A percentile compares a stretch with the other conserved stretches of the same genome.
Conservation (phyloP, 2,329 filamentous ascomycete species). For the Alternaria brassicae region DNA sequence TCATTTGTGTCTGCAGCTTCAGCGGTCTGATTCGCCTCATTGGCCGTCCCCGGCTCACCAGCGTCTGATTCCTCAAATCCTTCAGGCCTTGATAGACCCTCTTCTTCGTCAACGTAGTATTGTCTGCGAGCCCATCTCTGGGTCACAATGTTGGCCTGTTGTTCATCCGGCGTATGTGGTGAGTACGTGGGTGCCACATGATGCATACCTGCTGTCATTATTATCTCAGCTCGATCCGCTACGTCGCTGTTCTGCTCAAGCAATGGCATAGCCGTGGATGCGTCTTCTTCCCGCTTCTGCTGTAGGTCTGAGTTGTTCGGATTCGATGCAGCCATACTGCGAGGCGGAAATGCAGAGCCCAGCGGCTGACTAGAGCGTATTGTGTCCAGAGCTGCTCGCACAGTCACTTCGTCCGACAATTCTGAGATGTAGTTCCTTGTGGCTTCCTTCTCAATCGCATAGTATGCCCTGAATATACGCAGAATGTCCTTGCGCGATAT, state of each 20-base stretch:
- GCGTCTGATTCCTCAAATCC: conserved; percentile 20
- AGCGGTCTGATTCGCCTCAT: conserved; percentile 15
- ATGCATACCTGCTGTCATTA: conserved; percentile 18
- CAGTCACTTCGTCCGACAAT: conserved; percentile 77
- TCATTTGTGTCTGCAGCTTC: conserved; percentile 29
- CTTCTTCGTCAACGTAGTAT: conserved; percentile 87
- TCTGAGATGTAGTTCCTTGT: conserved; percentile 81
- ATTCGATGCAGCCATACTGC: conserved; percentile 40
- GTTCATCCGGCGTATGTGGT: conserved; percentile 7
- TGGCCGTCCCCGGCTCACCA: conserved; percentile 12
- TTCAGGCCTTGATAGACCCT: conserved; percentile 62
- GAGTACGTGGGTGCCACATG: conserved; percentile 9
- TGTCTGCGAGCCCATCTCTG: conserved; percentile 76
- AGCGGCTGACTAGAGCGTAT: conserved; percentile 56
- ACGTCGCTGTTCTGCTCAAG: conserved; percentile 36
- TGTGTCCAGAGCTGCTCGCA: conserved; percentile 54
- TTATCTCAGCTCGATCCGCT: conserved; percentile 26
- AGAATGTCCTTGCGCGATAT: conserved; percentile 87
- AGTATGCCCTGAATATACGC: conserved; percentile 90
- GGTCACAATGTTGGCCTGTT: conserved; percentile 53
- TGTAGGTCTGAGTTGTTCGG: conserved; percentile 20
- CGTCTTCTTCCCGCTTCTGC: conserved; percentile 45
- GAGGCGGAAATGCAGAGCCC: conserved; percentile 54
- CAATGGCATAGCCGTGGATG: conserved; percentile 39
- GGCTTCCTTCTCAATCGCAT: conserved; percentile 87